phyloP scores from a whole-genome alignment of 441 rosid species.

The Manihot esculenta region DNA sequence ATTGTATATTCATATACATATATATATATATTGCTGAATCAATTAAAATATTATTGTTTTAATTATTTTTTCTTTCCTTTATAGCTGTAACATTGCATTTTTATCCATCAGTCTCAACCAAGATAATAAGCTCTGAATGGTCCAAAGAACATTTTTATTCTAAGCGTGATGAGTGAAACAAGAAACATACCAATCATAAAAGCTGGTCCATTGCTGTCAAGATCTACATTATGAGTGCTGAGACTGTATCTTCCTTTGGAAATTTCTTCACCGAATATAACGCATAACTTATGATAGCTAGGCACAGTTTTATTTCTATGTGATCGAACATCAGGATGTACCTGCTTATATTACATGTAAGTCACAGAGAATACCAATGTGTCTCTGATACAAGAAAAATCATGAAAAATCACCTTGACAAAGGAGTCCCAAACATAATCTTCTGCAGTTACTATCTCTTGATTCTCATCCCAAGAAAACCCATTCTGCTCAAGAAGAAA shows the following conservation, averaged over 20 bases:
- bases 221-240: slow-evolving; percentile 20
- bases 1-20: too few species aligned
- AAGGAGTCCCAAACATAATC: slow-evolving; percentile 46
- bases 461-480: slow-evolving; percentile 52
- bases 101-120: neutral
- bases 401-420: slow-evolving; percentile 29
- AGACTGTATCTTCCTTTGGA: slow-evolving; percentile 29
- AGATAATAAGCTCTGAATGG: slow-evolving; percentile 2
- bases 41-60: too few species aligned
- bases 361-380: slow-evolving; percentile 14
- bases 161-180: slow-evolving; percentile 17
- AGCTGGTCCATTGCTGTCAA: slow-evolving; percentile 23
- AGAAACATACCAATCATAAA: slow-evolving; percentile 38
- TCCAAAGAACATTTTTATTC: neutral
- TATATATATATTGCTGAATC: too few species aligned
- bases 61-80: too few species aligned
- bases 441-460: slow-evolving; percentile 44
- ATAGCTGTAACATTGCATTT: neutral
- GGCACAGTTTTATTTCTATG: slow-evolving; percentile 40
- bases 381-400: neutral
- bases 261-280: slow-evolving; percentile 46
- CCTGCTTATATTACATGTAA: slow-evolving; percentile 34
- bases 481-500: slow-evolving; percentile 44
- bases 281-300: slow-evolving; percentile 49
- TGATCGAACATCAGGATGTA: slow-evolving; percentile 34